Conservation (phyloP, 2,329 filamentous ascomycete genomes). For the Claviceps africana region DNA sequence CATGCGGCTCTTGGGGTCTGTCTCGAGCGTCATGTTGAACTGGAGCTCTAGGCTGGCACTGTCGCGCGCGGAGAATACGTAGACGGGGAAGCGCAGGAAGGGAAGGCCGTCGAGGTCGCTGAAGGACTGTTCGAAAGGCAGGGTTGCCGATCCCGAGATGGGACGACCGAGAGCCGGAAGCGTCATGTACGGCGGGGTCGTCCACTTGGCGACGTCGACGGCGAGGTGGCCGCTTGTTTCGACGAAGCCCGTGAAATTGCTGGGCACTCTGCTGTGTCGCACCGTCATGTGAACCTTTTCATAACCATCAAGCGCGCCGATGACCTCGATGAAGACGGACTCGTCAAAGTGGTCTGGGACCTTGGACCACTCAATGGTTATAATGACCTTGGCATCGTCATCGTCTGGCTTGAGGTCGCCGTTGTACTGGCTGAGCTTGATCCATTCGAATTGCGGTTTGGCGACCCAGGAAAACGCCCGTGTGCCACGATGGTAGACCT, state of each 20-base stretch:
- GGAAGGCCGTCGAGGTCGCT: slow-evolving; percentile 8
- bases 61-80: slow-evolving; percentile 14
- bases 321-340: slow-evolving; percentile 23
- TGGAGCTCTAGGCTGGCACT: slow-evolving; percentile 18
- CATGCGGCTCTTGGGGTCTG: slow-evolving; percentile 33
- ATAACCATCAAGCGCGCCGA: slow-evolving; percentile 23
- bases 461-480: slow-evolving; percentile 17
- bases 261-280: slow-evolving; percentile 13
- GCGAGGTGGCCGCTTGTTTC: slow-evolving; percentile 21
- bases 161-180: slow-evolving; percentile 19
- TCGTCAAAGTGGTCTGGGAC: slow-evolving; percentile 27
- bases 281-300: slow-evolving; percentile 20
- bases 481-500: slow-evolving; percentile 22
- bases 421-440: slow-evolving; percentile 15
- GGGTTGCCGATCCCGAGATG: slow-evolving; percentile 11
- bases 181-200: slow-evolving; percentile 11
- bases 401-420: slow-evolving; percentile 19
- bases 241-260: slow-evolving; percentile 21
- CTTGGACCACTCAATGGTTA: slow-evolving; percentile 20
- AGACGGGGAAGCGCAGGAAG: slow-evolving; percentile 17
- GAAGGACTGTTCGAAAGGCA: slow-evolving; percentile 8
- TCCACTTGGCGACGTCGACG: slow-evolving; percentile 18
- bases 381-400: slow-evolving; percentile 16
- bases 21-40: slow-evolving; percentile 31
- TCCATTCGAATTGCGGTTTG: slow-evolving; percentile 18